These are phyloP conservation scores for Colletotrichum orbiculare DNA, from an alignment of 2,329 filamentous ascomycete genomes.

Conservation along the genomic window DNA sequence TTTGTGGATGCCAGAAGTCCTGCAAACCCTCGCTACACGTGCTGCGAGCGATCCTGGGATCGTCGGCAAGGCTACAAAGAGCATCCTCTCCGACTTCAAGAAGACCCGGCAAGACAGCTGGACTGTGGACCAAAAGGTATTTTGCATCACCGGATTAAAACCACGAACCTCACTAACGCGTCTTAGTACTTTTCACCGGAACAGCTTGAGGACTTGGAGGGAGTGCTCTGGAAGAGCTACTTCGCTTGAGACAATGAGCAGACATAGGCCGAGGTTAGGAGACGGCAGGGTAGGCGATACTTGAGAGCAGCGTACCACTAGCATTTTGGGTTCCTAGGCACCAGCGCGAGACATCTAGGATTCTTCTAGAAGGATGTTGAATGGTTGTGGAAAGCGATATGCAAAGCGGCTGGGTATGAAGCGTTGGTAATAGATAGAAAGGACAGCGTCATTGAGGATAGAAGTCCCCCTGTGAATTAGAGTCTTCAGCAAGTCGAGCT, in stretches of 20 bases:
- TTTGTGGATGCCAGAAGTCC: conserved; percentile 90
- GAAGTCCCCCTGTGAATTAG: no score
- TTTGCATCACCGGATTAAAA: conserved; percentile 42
- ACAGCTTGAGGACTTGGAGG: conserved; percentile 93
- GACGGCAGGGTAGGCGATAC: background rate
- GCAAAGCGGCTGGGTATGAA: no score
- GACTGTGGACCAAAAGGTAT: conserved; percentile 96
- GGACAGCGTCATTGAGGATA: no score
- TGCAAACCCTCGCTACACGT: conserved; percentile 85
- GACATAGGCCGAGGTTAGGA: background rate
- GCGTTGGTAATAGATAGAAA: no score
- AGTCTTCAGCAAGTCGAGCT: no score
- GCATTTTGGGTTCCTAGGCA: no score
- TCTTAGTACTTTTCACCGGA: conserved; percentile 84
- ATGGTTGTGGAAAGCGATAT: no score
- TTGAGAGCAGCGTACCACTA: no score
- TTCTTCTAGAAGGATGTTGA: no score
- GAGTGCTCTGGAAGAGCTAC: conserved; percentile 99
- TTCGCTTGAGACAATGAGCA: conserved; percentile 73
- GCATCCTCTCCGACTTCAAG: conserved; percentile 95
- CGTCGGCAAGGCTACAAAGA: conserved; percentile 95
- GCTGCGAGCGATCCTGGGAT: conserved; percentile 91
- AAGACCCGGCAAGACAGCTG: conserved; percentile 99
- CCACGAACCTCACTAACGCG: conserved; percentile 38
- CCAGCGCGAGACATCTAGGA: no score